A percentile compares a stretch with the other conserved stretches of the same genome.
Conservation (phyloP, 495 filamentous ascomycete species). For the Trichoderma parareesei region DNA sequence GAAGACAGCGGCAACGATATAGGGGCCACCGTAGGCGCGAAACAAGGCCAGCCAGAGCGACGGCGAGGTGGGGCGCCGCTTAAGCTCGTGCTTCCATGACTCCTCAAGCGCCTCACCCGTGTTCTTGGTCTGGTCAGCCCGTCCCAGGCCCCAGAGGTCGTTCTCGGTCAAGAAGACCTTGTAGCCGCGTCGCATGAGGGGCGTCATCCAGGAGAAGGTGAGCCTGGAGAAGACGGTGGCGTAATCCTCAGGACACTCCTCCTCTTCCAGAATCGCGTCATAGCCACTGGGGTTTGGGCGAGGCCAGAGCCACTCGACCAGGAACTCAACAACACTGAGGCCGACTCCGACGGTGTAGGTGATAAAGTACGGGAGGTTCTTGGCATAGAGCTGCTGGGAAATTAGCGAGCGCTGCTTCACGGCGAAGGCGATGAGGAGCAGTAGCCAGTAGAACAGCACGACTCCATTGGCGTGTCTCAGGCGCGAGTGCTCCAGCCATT, state of each 20-base stretch:
- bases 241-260: conserved; percentile 91
- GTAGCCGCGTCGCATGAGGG: conserved; percentile 94
- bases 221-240: conserved; percentile 89
- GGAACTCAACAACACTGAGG: conserved; percentile 66
- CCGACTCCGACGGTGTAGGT: conserved; percentile 67
- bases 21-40: conserved; percentile 75
- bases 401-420: conserved; percentile 88
- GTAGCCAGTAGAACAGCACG: conserved; percentile 93
- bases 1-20: conserved; percentile 68
- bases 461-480: conserved; percentile 87
- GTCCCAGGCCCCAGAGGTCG: conserved; percentile 89
- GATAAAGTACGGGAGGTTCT: conserved; percentile 66
- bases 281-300: conserved; percentile 67
- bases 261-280: conserved; percentile 69
- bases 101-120: conserved; percentile 61
- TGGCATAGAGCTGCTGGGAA: conserved; percentile 59
- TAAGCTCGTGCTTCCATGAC: conserved; percentile 71
- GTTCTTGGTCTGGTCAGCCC: conserved; percentile 63
- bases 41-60: conserved; percentile 92
- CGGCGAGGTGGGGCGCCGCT: conserved; percentile 53
- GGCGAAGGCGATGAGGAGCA: conserved; percentile 69
- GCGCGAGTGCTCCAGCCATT: conserved; percentile 87
- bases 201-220: conserved; percentile 98
- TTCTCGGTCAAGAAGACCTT: conserved; percentile 88
- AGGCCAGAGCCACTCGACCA: conserved; percentile 83